Evolutionary conservation across 441 rosid species (phyloP).

Genomic region (Cnidoscolus chayamansa): DNA sequence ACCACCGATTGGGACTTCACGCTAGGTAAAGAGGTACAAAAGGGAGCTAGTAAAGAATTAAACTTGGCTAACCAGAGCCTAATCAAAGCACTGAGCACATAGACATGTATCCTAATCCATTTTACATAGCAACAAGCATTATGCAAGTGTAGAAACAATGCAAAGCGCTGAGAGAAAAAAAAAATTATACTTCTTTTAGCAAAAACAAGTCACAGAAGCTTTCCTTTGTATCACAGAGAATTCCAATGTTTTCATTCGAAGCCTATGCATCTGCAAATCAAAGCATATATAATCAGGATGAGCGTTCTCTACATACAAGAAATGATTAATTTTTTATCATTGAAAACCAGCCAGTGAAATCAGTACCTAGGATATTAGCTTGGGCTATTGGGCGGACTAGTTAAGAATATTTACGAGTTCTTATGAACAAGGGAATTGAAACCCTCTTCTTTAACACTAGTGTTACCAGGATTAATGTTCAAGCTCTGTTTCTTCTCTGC

Average conservation of each 20-base stretch:
- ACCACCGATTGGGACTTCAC: not conserved
- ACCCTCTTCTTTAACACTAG: no score
- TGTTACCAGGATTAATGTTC: no score
- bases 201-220: not conserved
- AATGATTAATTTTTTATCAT: no score
- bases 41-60: not conserved
- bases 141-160: not conserved
- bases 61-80: not conserved
- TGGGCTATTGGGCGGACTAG: no score
- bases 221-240: not conserved
- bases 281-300: not conserved
- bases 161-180: not conserved
- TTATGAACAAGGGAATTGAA: no score
- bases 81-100: not conserved
- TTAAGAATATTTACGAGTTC: no score
- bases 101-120: not conserved
- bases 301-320: not conserved
- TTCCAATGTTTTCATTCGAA: no score
- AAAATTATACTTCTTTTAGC: not conserved
- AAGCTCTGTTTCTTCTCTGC: no score
- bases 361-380: no score
- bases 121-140: slow-evolving; percentile 6
- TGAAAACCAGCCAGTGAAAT: no score
- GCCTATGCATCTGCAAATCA: slow-evolving; percentile 4
- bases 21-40: not conserved